Percentiles rank a stretch among this genome's conserved stretches.
Conservation (phyloP, 305 asterid genomes). For the Vinca major region DNA sequence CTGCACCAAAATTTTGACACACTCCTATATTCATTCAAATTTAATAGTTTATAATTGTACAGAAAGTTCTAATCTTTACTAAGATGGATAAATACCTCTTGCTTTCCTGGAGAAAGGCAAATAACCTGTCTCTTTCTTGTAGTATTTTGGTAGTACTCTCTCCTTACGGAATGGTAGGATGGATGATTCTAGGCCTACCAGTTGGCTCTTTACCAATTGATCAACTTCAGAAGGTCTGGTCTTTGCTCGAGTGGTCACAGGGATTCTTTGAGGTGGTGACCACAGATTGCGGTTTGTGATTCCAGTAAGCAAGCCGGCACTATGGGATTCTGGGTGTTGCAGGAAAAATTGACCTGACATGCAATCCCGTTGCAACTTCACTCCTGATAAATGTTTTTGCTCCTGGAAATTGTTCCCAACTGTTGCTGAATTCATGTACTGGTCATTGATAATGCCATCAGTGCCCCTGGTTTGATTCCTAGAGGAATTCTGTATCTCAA, state of each 20-base stretch:
- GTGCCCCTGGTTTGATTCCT: conserved; percentile 21
- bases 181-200: conserved; percentile 25
- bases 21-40: conserved; percentile 14
- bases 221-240: conserved; percentile 22
- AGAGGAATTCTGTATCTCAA: conserved; percentile 20
- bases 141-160: conserved; percentile 28
- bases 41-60: conserved; percentile 4
- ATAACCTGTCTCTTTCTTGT: conserved; percentile 24
- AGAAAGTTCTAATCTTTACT: conserved; percentile 8
- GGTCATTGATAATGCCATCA: conserved; percentile 20
- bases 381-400: conserved; percentile 28
- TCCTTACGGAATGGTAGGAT: conserved; percentile 23
- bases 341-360: conserved; percentile 24
- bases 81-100: conserved; percentile 32
- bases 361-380: conserved; percentile 25
- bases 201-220: conserved; percentile 22
- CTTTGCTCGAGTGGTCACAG: conserved; percentile 21
- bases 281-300: conserved; percentile 13
- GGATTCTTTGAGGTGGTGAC: conserved; percentile 26
- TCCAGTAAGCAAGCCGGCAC: conserved; percentile 25
- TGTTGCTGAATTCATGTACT: conserved; percentile 18
- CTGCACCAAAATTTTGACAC: conserved; percentile 33
- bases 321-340: conserved; percentile 20
- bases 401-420: conserved; percentile 26
- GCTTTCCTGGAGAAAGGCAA: conserved; percentile 32